Percentiles rank a stretch among this genome's conserved stretches.
Evolutionary conservation across 768 basidiomycete genomes (phyloP).

Genomic region (Suillus subluteus): DNA sequence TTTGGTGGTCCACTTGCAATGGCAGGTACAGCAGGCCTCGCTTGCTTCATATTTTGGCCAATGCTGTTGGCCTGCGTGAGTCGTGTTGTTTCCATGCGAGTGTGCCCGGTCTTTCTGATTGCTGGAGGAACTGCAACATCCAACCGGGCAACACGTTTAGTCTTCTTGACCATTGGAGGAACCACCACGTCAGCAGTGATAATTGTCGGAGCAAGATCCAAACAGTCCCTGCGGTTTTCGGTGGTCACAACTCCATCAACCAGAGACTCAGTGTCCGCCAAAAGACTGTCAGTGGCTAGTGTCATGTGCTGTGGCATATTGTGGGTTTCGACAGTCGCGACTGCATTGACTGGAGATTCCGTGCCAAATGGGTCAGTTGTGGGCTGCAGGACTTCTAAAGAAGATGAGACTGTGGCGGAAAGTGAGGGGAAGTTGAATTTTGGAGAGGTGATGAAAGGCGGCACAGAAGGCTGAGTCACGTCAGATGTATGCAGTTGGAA

Average conservation of each 20-base stretch:
- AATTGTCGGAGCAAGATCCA: no score
- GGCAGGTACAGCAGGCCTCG: not conserved
- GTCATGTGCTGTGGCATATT: no score
- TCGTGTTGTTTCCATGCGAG: not conserved
- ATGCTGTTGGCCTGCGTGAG: not conserved
- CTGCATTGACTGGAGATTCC: no score
- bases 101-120: not conserved
- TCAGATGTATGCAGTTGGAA: not conserved
- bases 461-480: not conserved
- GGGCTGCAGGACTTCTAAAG: not conserved
- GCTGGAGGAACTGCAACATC: no score
- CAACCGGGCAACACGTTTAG: no score
- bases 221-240: no score
- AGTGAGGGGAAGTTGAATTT: not conserved
- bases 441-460: not conserved
- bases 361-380: not conserved
- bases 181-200: not conserved
- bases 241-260: no score
- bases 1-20: not conserved
- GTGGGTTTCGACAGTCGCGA: no score
- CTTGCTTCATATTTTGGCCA: not conserved
- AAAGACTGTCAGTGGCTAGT: no score
- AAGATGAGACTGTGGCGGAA: not conserved
- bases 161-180: not conserved
- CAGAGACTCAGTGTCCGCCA: no score